phyloP scores from a whole-genome alignment of 1,139 yeast genomes.

The Hemisphaericaspora xylofermentans region DNA sequence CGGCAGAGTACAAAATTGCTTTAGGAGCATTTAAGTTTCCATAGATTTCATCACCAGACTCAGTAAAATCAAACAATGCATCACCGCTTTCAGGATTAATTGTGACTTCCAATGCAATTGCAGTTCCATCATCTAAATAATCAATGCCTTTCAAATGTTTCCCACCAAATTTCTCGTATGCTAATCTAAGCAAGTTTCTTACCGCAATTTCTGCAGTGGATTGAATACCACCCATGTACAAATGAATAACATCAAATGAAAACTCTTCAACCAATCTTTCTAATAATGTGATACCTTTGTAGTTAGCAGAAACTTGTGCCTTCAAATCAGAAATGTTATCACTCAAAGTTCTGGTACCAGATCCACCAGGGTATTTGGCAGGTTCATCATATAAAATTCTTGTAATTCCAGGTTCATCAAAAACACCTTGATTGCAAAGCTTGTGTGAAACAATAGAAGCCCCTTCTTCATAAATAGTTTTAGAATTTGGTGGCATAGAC shows the following conservation, averaged over 20 bases:
- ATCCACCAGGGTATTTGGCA: conserved; percentile 46
- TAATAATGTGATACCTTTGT: conserved; percentile 39
- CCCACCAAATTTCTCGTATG: conserved; percentile 37
- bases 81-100: conserved; percentile 36
- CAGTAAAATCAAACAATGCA: conserved; percentile 42
- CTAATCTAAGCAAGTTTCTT: conserved; percentile 36
- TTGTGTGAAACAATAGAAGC: conserved; percentile 44
- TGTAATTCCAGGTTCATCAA: conserved; percentile 44
- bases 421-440: conserved; percentile 35
- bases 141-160: conserved; percentile 34
- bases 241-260: conserved; percentile 32
- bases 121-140: conserved; percentile 46
- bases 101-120: conserved; percentile 34
- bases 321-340: conserved; percentile 45
- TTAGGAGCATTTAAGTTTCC: conserved; percentile 49
- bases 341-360: conserved; percentile 42
- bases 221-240: conserved; percentile 46
- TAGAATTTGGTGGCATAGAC: conserved; percentile 48
- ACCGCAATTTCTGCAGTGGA: conserved; percentile 44
- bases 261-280: conserved; percentile 32
- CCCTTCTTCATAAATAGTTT: conserved; percentile 45
- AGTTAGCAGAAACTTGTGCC: conserved; percentile 46
- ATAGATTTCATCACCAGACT: conserved; percentile 43
- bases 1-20: conserved; percentile 80
- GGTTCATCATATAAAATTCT: conserved; percentile 40